Conservation (phyloP, 2,329 filamentous ascomycete species). For the Aspergillus proliferans region DNA sequence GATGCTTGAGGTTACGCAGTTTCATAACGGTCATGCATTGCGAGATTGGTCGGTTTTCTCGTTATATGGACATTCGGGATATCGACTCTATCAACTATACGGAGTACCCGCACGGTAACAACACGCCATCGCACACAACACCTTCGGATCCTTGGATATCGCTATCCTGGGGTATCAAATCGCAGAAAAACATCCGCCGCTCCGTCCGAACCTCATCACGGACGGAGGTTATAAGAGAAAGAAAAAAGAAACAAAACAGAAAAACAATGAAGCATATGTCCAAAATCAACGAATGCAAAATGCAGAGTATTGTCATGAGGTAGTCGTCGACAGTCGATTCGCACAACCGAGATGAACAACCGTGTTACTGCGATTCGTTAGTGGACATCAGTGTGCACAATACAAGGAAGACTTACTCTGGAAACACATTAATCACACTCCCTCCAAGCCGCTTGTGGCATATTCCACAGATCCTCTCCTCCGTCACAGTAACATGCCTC, state of each 20-base stretch:
- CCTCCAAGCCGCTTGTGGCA: constrained; percentile 90
- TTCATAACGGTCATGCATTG: too few relatives aligned
- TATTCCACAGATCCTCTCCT: constrained; percentile 84
- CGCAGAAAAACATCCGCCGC: constrained; percentile 18
- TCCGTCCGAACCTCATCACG: constrained; percentile 7
- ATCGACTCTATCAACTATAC: not conserved
- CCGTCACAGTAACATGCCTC: constrained; percentile 69
- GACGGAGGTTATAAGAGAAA: constrained; percentile 1
- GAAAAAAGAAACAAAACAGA: constrained; percentile 6
- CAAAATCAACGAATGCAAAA: constrained; percentile 3
- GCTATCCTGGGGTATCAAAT: constrained; percentile 34
- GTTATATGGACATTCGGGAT: not conserved
- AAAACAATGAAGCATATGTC: constrained; percentile 9
- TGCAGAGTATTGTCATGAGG: constrained; percentile 12
- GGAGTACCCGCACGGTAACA: not conserved
- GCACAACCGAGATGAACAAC: constrained; percentile 80
- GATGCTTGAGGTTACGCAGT: constrained; percentile 38
- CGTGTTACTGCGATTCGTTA: constrained; percentile 35
- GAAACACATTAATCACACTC: constrained; percentile 83
- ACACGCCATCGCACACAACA: not conserved
- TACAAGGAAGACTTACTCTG: constrained; percentile 55
- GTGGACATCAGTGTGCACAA: constrained; percentile 1
- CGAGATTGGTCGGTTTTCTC: not conserved
- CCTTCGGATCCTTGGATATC: constrained; percentile 12
- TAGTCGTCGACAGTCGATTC: constrained; percentile 34